Evolutionary conservation across 2,329 filamentous ascomycete genomes (phyloP).

Genomic region (Cercospora canescens): DNA sequence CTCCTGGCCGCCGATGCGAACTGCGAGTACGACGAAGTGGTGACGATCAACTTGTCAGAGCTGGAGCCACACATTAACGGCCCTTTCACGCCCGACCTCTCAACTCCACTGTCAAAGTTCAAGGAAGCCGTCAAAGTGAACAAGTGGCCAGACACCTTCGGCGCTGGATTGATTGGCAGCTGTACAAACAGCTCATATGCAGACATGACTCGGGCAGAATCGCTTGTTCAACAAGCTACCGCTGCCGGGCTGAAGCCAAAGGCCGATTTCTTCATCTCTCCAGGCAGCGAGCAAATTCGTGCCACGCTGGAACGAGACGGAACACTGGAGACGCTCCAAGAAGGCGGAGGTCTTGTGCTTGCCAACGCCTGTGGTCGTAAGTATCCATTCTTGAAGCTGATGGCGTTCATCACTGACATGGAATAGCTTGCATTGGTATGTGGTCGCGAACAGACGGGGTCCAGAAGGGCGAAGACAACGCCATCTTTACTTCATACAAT

Average conservation of each 20-base stretch:
- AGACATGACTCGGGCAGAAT: slow-evolving; percentile 95
- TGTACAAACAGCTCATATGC: slow-evolving; percentile 99
- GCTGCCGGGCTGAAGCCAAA: slow-evolving; percentile 87
- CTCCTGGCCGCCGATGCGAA: slow-evolving; percentile 75
- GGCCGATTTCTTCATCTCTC: slow-evolving; percentile 92
- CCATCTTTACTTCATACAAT: slow-evolving; percentile 97
- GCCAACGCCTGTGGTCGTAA: slow-evolving; percentile 79
- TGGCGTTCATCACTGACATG: neutral
- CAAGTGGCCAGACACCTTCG: slow-evolving; percentile 87
- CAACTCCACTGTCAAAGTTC: slow-evolving; percentile 88
- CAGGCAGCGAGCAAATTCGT: slow-evolving; percentile 93
- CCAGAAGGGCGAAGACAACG: slow-evolving; percentile 81
- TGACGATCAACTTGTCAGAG: slow-evolving; percentile 84
- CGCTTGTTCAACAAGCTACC: slow-evolving; percentile 86
- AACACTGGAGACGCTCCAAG: slow-evolving; percentile 80
- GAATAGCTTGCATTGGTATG: slow-evolving; percentile 63
- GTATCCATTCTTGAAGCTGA: neutral
- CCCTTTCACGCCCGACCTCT: slow-evolving; percentile 95
- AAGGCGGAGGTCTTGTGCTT: slow-evolving; percentile 83
- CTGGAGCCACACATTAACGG: slow-evolving; percentile 48
- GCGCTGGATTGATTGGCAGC: slow-evolving; percentile 91
- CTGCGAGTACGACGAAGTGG: slow-evolving; percentile 85
- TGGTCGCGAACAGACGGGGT: slow-evolving; percentile 91
- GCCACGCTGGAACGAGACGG: slow-evolving; percentile 89
- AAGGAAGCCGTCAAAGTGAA: slow-evolving; percentile 80